phyloP scores from a whole-genome alignment of 2,329 filamentous ascomycete genomes.

The Colletotrichum godetiae region DNA sequence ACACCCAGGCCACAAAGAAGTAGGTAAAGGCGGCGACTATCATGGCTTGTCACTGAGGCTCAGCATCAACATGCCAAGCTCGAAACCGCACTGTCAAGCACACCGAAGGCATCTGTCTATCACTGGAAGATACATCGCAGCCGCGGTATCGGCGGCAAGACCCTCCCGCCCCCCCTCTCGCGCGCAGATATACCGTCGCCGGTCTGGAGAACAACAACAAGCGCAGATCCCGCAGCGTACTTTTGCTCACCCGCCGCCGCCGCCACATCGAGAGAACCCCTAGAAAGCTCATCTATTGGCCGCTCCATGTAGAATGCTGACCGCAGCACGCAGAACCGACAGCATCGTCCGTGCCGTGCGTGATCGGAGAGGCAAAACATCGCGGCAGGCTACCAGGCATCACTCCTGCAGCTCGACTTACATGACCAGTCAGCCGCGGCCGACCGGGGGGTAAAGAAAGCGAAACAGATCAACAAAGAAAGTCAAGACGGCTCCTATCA shows the following conservation, averaged over 20 bases:
- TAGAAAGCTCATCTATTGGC: not conserved
- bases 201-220: not conserved
- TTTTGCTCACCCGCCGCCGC: no score
- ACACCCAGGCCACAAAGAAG: not conserved
- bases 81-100: not conserved
- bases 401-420: not conserved
- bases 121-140: no score
- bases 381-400: not conserved
- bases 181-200: no score
- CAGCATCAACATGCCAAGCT: not conserved
- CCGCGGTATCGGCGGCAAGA: not conserved
- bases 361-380: not conserved
- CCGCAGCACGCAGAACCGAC: not conserved
- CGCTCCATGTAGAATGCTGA: not conserved
- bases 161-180: not conserved
- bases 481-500: not conserved
- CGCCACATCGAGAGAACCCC: no score
- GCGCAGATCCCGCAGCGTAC: not conserved
- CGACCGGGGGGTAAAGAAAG: not conserved
- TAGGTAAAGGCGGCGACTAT: not conserved
- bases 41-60: not conserved
- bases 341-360: not conserved
- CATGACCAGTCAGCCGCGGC: not conserved
- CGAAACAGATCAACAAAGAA: no score
- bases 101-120: not conserved